phyloP scores from a whole-genome alignment of 345 rosid species.

The Hypericum perforatum region DNA sequence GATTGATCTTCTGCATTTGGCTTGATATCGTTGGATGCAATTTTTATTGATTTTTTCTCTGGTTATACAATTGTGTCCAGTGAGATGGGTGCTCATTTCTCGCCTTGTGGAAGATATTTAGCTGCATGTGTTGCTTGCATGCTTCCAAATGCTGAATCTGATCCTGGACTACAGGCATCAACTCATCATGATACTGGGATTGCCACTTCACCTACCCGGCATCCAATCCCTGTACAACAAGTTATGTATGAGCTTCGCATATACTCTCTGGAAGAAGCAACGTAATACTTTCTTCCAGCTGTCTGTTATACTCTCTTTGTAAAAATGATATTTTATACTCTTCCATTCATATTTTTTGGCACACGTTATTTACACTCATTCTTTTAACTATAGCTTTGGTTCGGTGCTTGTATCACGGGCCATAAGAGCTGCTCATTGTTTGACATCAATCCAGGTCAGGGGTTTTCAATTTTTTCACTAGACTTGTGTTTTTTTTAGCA shows the following conservation, averaged over 20 bases:
- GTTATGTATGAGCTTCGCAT: constrained; percentile 95
- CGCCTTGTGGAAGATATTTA: constrained; percentile 95
- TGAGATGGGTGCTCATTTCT: constrained; percentile 99
- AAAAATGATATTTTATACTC: constrained; percentile 10
- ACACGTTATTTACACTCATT: no score
- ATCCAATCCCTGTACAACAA: constrained; percentile 85
- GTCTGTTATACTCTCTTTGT: constrained; percentile 4
- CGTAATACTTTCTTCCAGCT: constrained; percentile 40
- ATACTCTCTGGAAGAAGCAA: constrained; percentile 86
- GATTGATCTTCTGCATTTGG: constrained; percentile 1
- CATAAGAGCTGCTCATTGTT: constrained; percentile 92
- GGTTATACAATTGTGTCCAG: constrained; percentile 28
- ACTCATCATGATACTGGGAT: constrained; percentile 61
- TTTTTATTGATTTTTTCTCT: constrained; percentile 9
- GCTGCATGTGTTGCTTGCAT: constrained; percentile 96
- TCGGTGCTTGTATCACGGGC: constrained; percentile 78
- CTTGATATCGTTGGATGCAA: background rate
- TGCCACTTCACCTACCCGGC: constrained; percentile 90
- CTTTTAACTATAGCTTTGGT: constrained; percentile 49
- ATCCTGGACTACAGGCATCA: constrained; percentile 56
- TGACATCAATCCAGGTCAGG: constrained; percentile 93
- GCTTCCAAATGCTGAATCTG: constrained; percentile 73
- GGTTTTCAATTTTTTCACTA: constrained; percentile 9
- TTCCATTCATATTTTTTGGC: constrained; percentile 12
- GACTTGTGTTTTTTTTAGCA: background rate